phyloP scores from a whole-genome alignment of 495 filamentous ascomycete species.

The Penicillium ochrochloron region DNA sequence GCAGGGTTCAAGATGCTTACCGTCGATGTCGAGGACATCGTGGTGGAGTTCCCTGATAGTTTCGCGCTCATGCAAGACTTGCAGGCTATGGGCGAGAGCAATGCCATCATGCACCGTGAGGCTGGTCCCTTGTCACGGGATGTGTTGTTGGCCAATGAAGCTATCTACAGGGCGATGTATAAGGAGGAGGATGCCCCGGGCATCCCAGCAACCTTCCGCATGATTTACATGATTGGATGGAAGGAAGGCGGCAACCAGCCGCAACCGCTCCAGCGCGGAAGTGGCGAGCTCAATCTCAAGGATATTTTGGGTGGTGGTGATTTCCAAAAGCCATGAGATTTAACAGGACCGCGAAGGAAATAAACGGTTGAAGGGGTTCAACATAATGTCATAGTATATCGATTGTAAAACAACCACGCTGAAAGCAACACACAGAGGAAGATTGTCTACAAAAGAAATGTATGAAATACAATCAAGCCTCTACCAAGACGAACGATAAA shows the following conservation, averaged over 20 bases:
- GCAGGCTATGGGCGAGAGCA: constrained; percentile 92
- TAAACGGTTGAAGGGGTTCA: constrained; percentile 13
- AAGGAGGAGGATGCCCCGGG: constrained; percentile 66
- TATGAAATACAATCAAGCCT: constrained; percentile 36
- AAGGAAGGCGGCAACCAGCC: constrained; percentile 79
- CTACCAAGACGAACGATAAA: constrained; percentile 32
- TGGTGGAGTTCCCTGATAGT: constrained; percentile 91
- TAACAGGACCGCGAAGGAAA: background rate
- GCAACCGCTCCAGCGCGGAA: constrained; percentile 81
- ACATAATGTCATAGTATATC: constrained; percentile 36
- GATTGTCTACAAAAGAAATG: constrained; percentile 26
- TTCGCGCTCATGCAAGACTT: constrained; percentile 93
- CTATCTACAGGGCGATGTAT: constrained; percentile 86
- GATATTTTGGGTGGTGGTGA: constrained; percentile 72
- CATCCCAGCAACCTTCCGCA: constrained; percentile 86
- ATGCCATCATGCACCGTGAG: constrained; percentile 81
- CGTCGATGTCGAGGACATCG: constrained; percentile 95
- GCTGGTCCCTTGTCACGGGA: constrained; percentile 76
- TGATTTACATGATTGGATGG: constrained; percentile 99
- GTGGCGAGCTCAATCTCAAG: constrained; percentile 79
- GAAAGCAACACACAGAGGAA: constrained; percentile 25
- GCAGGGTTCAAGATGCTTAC: constrained; percentile 96
- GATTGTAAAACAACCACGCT: constrained; percentile 41
- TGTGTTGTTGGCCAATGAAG: constrained; percentile 85
- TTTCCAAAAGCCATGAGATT: constrained; percentile 42